A percentile compares a stretch with the other conserved stretches of the same genome.
Evolutionary conservation across 208 protist genomes (phyloP).

Genomic region (Crithidia bombi): DNA sequence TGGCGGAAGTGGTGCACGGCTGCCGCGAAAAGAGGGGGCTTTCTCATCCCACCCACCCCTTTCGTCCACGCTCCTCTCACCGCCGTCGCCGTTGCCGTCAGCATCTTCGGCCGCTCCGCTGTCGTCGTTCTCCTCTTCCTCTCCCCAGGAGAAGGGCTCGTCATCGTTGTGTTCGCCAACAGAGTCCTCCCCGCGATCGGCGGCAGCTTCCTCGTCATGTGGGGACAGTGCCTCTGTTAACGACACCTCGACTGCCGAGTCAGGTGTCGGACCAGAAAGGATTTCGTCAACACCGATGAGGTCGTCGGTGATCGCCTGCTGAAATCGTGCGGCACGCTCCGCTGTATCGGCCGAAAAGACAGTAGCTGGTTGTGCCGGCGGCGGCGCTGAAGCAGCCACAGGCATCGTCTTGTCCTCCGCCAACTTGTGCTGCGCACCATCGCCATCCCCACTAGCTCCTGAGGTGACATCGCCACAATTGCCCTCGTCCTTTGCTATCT

Average conservation of each 20-base stretch:
- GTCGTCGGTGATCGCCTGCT: conserved; percentile 30
- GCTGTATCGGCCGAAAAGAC: background rate
- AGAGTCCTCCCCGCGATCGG: background rate
- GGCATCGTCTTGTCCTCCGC: too few species aligned
- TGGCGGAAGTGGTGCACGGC: background rate
- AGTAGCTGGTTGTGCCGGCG: background rate
- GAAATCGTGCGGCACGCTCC: conserved; percentile 4
- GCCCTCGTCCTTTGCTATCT: background rate
- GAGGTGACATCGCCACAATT: conserved; percentile 1
- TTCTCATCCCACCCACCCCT: background rate
- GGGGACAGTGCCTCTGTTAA: background rate
- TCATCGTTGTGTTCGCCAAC: too few species aligned
- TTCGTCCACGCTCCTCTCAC: background rate
- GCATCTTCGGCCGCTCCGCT: background rate
- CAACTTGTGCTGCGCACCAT: background rate
- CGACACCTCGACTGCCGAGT: background rate
- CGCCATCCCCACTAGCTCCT: conserved; percentile 8
- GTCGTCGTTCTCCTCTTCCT: background rate
- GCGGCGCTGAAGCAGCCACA: background rate
- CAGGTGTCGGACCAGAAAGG: background rate
- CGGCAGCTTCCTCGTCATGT: background rate
- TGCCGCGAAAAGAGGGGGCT: background rate
- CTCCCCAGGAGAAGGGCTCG: too few species aligned
- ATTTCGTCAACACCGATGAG: conserved; percentile 31
- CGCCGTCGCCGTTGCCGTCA: background rate